phyloP scores from a whole-genome alignment of 139 green algal genomes.

The Auxenochlorella pyrenoidosa region DNA sequence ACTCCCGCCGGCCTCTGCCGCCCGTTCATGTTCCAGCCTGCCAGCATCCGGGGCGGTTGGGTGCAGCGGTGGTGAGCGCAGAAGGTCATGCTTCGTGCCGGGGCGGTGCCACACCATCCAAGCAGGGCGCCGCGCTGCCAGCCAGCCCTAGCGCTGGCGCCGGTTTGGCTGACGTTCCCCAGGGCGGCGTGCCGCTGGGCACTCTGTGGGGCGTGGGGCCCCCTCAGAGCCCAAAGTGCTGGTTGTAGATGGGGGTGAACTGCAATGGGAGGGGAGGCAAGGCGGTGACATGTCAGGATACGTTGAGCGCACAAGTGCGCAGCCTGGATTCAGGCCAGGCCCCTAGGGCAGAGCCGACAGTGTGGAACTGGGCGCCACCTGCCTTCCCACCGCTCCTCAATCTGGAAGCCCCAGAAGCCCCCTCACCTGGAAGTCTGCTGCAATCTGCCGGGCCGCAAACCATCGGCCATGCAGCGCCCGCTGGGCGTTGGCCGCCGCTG shows the following conservation, averaged over 20 bases:
- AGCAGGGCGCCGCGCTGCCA: not conserved
- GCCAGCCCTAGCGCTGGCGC: not conserved
- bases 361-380: too few species aligned
- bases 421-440: constrained; percentile 89
- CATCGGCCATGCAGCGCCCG: constrained; percentile 87
- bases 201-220: too few species aligned
- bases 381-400: too few species aligned
- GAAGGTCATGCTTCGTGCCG: not conserved
- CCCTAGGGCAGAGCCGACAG: too few species aligned
- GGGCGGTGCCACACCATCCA: not conserved
- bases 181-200: too few species aligned
- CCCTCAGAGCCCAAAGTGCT: constrained; percentile 38
- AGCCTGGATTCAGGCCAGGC: too few species aligned
- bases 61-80: not conserved
- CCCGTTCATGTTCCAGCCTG: not conserved
- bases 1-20: not conserved
- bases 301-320: too few species aligned
- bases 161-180: too few species aligned
- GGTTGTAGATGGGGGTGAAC: constrained; percentile 49
- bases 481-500: constrained; percentile 75
- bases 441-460: constrained; percentile 86
- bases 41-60: not conserved
- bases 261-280: not conserved
- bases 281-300: too few species aligned
- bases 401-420: not conserved